Evolutionary conservation across 306 rosid genomes (phyloP), one percentile per base, ranked within the genome.

Genomic region (Sicyos edulis): DNA sequence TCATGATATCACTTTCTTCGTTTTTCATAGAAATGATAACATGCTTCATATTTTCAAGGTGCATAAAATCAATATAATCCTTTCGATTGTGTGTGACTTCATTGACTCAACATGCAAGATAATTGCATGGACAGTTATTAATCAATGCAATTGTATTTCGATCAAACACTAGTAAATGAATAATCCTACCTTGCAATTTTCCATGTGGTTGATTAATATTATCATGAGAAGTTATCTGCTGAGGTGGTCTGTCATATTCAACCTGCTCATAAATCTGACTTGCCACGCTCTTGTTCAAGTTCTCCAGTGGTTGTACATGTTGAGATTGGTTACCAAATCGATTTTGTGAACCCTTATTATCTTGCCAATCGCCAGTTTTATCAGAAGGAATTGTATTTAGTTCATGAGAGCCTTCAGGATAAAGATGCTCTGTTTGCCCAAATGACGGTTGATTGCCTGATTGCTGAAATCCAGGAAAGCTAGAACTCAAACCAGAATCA

Each of bases 381-480:
- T 54, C 73, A 67, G 82, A 75, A 61, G 82, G 75, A 32, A 67
- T 82, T 73, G 71, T 82, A 78, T 74, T 75, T 70, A 80, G 75
- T 70, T 77, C 81, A 63, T 75, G 84, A 55, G 86, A 77, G 73
- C 75, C 80, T 70, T 76, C 85, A 42, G 7, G 85, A 62, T 20
- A 73, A 64, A 70, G 26, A 34, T 76, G 77, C n/a, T 80, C 85
- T 51, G 71, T 80, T 60, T 75, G 88, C 77, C 70, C 81, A 26
- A 82, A n/a, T 37, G 72, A 59, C 60, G 75, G 77, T 71, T 76
- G 80, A 29, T 72, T 51, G 37, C 74, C 80, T 75, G 84, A 77
- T 58, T 78, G 88, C 61, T 78, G 84, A 73, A 82, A 82, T 26
- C 86, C 85, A 70, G 89, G 85, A 57, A 85, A 82, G 80, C 75